Percentiles rank a stretch among this genome's conserved stretches.
These are phyloP conservation scores for Amanita rubescens DNA, from an alignment of 768 basidiomycete species.

Conservation along the genomic window DNA sequence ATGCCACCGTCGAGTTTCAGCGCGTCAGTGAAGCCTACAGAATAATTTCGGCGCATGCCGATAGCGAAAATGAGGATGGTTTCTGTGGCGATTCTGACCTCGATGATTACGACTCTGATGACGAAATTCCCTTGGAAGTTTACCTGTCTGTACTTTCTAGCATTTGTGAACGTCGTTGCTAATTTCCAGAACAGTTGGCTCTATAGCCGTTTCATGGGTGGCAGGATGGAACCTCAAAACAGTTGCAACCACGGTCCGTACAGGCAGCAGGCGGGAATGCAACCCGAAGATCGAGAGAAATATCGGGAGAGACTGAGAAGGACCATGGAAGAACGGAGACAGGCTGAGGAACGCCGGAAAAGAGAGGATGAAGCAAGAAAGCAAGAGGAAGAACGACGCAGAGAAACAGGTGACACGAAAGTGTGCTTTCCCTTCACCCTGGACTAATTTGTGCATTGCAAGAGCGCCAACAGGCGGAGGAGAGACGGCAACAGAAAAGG, in stretches of 20 bases:
- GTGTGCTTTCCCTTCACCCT: background rate
- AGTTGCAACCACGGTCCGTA: background rate
- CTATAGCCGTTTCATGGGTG: constrained; percentile 1
- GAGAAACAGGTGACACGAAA: constrained; percentile 31
- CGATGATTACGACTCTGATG: constrained; percentile 26
- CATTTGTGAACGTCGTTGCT: background rate
- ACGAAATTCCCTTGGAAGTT: constrained; percentile 25
- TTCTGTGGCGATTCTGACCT: constrained; percentile 28
- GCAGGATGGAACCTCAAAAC: background rate
- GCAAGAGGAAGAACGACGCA: constrained; percentile 35
- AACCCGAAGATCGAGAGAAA: constrained; percentile 43
- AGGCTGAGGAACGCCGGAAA: constrained; percentile 45
- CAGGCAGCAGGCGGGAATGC: constrained; percentile 16
- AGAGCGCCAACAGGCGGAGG: constrained; percentile 52
- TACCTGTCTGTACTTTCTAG: background rate
- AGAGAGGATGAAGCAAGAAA: constrained; percentile 43
- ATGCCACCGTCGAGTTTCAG: constrained; percentile 67
- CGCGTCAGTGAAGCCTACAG: constrained; percentile 62
- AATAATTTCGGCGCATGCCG: constrained; percentile 47
- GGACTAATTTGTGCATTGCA: constrained; percentile 10
- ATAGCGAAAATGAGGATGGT: constrained; percentile 24
- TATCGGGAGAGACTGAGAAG: constrained; percentile 44
- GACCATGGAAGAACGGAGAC: constrained; percentile 45
- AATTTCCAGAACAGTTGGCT: background rate
- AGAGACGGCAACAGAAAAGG: constrained; percentile 47